Evolutionary conservation across 1,139 yeast species (phyloP).

Genomic region (Pichiaceae sp.): DNA sequence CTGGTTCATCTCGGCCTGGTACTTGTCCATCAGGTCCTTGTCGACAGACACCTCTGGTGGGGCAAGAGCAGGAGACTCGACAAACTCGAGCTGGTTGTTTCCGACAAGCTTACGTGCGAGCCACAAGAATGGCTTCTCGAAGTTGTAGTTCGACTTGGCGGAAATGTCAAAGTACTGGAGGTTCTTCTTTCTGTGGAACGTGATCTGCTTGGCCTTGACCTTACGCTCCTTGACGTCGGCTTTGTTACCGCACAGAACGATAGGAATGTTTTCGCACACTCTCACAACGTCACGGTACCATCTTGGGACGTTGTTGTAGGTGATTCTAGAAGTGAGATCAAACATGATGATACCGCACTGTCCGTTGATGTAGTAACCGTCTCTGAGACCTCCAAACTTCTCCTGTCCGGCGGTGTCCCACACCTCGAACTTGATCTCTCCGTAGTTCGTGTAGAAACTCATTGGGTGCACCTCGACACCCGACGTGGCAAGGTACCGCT

Average conservation of each 20-base stretch:
- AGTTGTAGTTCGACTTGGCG: slow-evolving; percentile 99
- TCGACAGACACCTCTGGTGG: slow-evolving; percentile 99
- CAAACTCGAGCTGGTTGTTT: slow-evolving; percentile 96
- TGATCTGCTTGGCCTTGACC: slow-evolving; percentile 99
- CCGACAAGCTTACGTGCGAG: slow-evolving; percentile 99
- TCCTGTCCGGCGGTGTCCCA: slow-evolving; percentile 99
- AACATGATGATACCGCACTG: slow-evolving; percentile 99
- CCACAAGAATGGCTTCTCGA: slow-evolving; percentile 99
- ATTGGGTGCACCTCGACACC: slow-evolving; percentile 99
- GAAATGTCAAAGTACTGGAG: slow-evolving; percentile 99
- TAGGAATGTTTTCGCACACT: slow-evolving; percentile 99
- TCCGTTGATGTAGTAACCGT: slow-evolving; percentile 98
- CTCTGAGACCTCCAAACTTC: slow-evolving; percentile 99
- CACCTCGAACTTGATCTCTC: slow-evolving; percentile 97
- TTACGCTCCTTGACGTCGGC: slow-evolving; percentile 99
- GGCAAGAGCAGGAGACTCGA: slow-evolving; percentile 98
- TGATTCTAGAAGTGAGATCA: slow-evolving; percentile 98
- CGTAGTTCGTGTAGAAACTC: slow-evolving; percentile 96
- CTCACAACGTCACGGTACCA: slow-evolving; percentile 99
- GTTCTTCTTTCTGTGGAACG: slow-evolving; percentile 99
- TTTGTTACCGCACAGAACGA: slow-evolving; percentile 98
- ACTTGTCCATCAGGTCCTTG: slow-evolving; percentile 91
- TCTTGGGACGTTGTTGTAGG: slow-evolving; percentile 99
- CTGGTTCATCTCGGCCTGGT: slow-evolving; percentile 99
- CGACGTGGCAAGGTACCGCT: slow-evolving; percentile 96